A percentile compares a stretch with the other conserved stretches of the same genome.
Evolutionary conservation across 1,284 basidiomycete species (phyloP).

Genomic region (Malassezia equina): DNA sequence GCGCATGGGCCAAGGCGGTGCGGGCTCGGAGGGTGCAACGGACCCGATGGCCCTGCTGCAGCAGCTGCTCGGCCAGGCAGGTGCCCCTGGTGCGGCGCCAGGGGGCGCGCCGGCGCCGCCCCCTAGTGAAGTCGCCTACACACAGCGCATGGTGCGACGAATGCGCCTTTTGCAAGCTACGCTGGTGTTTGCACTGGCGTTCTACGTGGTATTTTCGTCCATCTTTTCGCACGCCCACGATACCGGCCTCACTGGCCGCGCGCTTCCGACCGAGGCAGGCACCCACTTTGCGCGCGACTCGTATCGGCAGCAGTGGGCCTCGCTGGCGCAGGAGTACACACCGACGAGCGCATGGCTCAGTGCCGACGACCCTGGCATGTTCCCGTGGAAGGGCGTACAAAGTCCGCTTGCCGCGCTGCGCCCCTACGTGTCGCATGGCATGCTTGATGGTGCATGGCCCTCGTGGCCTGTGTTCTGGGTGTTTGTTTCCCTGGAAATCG

Average conservation of each 20-base stretch:
- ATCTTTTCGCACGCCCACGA: slow-evolving; percentile 4
- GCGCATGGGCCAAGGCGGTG: slow-evolving; percentile 7
- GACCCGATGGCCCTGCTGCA: slow-evolving; percentile 23
- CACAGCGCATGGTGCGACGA: slow-evolving; percentile 9
- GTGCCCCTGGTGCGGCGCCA: too few species aligned
- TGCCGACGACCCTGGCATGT: slow-evolving; percentile 8
- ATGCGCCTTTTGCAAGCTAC: slow-evolving; percentile 10
- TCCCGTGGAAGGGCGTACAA: slow-evolving; percentile 15
- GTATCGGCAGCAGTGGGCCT: slow-evolving; percentile 14
- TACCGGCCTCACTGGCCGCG: slow-evolving; percentile 10
- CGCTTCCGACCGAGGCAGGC: background rate
- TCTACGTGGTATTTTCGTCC: slow-evolving; percentile 14
- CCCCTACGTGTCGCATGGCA: slow-evolving; percentile 1
- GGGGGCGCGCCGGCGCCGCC: background rate
- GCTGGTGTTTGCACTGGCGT: slow-evolving; percentile 7
- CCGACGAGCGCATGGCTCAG: slow-evolving; percentile 17
- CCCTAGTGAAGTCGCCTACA: background rate
- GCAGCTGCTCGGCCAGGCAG: slow-evolving; percentile 14
- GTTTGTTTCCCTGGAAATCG: slow-evolving; percentile 37
- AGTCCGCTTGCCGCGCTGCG: slow-evolving; percentile 7
- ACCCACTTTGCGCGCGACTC: slow-evolving; percentile 2
- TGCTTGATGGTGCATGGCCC: slow-evolving; percentile 1
- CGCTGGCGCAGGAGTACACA: slow-evolving; percentile 9
- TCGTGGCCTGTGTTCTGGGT: slow-evolving; percentile 40
- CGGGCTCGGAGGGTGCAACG: background rate